Conservation (phyloP, 805 yeast genomes). For the Ogataea philodendri region DNA sequence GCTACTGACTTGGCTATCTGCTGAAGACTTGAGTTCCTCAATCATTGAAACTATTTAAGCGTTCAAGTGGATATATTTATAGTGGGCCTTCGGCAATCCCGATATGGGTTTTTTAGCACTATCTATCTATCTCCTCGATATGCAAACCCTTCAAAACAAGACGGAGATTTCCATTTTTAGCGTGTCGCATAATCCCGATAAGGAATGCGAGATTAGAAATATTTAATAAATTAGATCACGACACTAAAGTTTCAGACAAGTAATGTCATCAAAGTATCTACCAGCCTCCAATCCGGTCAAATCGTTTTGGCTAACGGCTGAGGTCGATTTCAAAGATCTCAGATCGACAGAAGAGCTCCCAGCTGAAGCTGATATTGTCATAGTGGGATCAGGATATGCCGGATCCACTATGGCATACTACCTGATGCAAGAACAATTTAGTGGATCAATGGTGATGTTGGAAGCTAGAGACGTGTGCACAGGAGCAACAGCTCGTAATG, state of each 20-base stretch:
- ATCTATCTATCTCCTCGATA: too few relatives aligned
- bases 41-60: too few relatives aligned
- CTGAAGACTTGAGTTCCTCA: too few relatives aligned
- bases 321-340: slow-evolving; percentile 13
- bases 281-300: slow-evolving; percentile 24
- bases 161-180: too few relatives aligned
- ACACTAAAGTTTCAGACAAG: neutral
- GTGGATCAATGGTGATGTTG: slow-evolving; percentile 9
- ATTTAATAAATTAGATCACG: neutral
- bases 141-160: too few relatives aligned
- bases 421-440: slow-evolving; percentile 27
- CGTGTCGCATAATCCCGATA: too few relatives aligned
- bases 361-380: slow-evolving; percentile 36
- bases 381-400: slow-evolving; percentile 46
- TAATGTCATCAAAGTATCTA: slow-evolving; percentile 14
- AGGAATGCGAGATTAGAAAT: too few relatives aligned
- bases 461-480: slow-evolving; percentile 44
- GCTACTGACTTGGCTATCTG: neutral
- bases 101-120: too few relatives aligned
- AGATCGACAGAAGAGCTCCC: slow-evolving; percentile 34
- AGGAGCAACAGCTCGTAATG: slow-evolving; percentile 48
- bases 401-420: slow-evolving; percentile 41
- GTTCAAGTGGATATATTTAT: too few relatives aligned
- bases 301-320: slow-evolving; percentile 19
- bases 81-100: too few relatives aligned